Base-by-base conservation (phyloP, 495 filamentous ascomycete species). In the Talaromyces trachyspermus region DNA sequence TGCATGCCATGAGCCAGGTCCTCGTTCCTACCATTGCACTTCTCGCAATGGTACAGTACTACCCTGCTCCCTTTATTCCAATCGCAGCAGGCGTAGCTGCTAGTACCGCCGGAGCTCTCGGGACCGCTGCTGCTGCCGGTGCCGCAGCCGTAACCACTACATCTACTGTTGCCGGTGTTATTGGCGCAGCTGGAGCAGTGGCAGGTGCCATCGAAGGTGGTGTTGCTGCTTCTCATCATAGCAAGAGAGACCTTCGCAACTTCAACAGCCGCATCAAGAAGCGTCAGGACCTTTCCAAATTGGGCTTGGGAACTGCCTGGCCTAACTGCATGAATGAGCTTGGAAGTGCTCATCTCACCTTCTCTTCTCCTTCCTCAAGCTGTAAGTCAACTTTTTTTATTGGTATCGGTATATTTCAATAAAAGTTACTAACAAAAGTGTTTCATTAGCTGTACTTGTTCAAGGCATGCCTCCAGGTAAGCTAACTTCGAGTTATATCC, bases 351-450 rank as follows among this genome's bases (percentile, higher is more conserved):
- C 7, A 6, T 7, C 30, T 49, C 11, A 25, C 14, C 20, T 49
- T 49, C 46, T 42, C 33, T 22, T 17, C 20, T 29, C 39, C 30
- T 7, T 9, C 17, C 23, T 25, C 29, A 25, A 40, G 26, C 43
- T 33, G 43, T 46, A 46, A 46, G 43, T 46, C n/a, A n/a, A n/a
- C n/a, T n/a, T n/a, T n/a, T n/a, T n/a, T n/a, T 32, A 14, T 43
- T 43, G 24, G 18, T 20, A 32, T n/a, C 18, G 5, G 2, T 47
- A 45, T 43, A 22, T 49, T 8, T 22, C 12, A 41, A 14, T 25
- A 15, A 1, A 41, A 15, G 33, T 44, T 47, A 6, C 25, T 25
- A 20, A 49, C 29, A 20, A 18, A 20, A 15, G 12, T 27, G 3
- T 37, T 18, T n/a, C 12, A 23, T 23, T n/a, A 49, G 46, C 24